A percentile compares a stretch with the other conserved stretches of the same genome.
phyloP scores from a whole-genome alignment of 2,329 filamentous ascomycete species.

The Xylaria sp. region DNA sequence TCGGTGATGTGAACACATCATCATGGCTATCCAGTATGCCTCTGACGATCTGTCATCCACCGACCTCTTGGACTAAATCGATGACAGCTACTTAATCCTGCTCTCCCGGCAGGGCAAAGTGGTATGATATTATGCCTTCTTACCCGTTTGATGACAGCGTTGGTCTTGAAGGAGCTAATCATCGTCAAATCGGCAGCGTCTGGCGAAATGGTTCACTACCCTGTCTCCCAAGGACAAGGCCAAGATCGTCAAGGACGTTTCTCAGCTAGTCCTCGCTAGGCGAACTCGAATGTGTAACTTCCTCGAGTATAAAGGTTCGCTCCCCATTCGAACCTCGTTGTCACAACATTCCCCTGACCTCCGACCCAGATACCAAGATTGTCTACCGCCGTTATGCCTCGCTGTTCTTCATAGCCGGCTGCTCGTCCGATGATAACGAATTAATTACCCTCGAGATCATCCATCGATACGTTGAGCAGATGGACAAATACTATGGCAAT shows the following conservation, averaged over 20 bases:
- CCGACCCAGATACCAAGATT: slow-evolving; percentile 87
- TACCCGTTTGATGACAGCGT: slow-evolving; percentile 48
- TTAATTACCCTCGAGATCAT: slow-evolving; percentile 98
- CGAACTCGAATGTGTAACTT: slow-evolving; percentile 99
- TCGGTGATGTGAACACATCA: slow-evolving; percentile 48
- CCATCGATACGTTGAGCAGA: slow-evolving; percentile 99
- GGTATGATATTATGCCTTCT: slow-evolving; percentile 68
- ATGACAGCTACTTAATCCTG: slow-evolving; percentile 89
- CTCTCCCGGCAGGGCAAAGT: slow-evolving; percentile 99
- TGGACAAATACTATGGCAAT: slow-evolving; percentile 99
- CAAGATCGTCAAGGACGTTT: slow-evolving; percentile 99
- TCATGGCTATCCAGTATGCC: slow-evolving; percentile 65
- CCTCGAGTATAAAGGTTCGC: slow-evolving; percentile 94
- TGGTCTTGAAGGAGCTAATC: slow-evolving; percentile 38
- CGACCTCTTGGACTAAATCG: slow-evolving; percentile 41
- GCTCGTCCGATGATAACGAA: slow-evolving; percentile 97
- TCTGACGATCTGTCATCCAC: slow-evolving; percentile 27
- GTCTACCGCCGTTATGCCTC: slow-evolving; percentile 99
- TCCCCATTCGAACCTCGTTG: slow-evolving; percentile 5
- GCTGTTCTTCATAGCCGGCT: slow-evolving; percentile 98
- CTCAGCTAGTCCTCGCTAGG: slow-evolving; percentile 93
- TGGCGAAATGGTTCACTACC: slow-evolving; percentile 99
- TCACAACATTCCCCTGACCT: slow-evolving; percentile 36
- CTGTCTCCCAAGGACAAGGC: slow-evolving; percentile 98
- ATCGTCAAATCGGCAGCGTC: slow-evolving; percentile 70